Evolutionary conservation across 2,329 filamentous ascomycete species (phyloP).

Genomic region (Metarhizium robertsii): DNA sequence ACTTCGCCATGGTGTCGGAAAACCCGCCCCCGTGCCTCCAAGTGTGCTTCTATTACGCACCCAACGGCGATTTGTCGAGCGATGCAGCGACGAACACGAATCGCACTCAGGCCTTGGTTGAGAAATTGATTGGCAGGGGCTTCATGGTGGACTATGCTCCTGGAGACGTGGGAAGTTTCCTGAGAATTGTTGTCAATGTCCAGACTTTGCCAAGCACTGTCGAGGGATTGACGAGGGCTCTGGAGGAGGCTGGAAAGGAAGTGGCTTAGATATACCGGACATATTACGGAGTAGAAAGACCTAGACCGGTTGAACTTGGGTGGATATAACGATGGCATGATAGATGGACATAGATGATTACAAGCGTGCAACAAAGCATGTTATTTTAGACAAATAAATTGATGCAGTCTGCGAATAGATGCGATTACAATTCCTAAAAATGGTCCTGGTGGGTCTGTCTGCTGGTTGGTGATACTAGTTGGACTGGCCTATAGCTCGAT

Average conservation of each 20-base stretch:
- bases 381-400: too few species aligned
- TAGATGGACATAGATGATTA: neutral
- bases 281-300: neutral
- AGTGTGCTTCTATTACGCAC: conserved; percentile 86
- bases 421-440: too few species aligned
- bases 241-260: conserved; percentile 36
- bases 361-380: too few species aligned
- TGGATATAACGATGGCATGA: neutral
- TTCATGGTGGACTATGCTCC: conserved; percentile 57
- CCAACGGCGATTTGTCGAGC: conserved; percentile 35
- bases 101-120: conserved; percentile 39
- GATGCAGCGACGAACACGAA: conserved; percentile 36
- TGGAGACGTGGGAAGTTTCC: conserved; percentile 44
- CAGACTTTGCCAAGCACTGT: conserved; percentile 44
- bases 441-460: too few species aligned
- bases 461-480: too few species aligned
- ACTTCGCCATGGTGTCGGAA: conserved; percentile 64
- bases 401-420: too few species aligned
- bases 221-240: conserved; percentile 41
- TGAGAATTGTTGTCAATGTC: conserved; percentile 50
- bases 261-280: neutral
- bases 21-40: conserved; percentile 83
- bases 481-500: too few species aligned
- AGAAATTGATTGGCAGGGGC: conserved; percentile 37
- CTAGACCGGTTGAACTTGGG: neutral